These are phyloP conservation scores for Plenodomus lindquistii DNA, from an alignment of 2,329 filamentous ascomycete genomes.

Conservation along the genomic window DNA sequence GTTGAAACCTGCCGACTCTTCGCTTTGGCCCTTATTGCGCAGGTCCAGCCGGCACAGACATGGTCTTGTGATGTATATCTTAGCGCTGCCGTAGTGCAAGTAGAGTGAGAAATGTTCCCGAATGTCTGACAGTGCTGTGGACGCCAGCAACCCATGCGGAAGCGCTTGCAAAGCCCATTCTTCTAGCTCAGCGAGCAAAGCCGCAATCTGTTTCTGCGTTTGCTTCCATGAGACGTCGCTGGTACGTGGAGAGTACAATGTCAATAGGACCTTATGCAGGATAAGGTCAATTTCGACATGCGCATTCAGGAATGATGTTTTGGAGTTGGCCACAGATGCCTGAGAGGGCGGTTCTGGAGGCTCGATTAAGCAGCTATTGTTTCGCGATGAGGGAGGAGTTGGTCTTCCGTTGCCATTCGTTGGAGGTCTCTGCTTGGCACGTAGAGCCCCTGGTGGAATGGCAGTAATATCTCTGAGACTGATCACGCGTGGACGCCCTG, in stretches of 20 bases:
- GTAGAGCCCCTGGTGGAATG: conserved; percentile 9
- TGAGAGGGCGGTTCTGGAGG: background rate
- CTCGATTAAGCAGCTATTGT: background rate
- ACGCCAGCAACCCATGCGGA: background rate
- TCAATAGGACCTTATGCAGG: conserved; percentile 35
- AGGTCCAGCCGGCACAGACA: conserved; percentile 43
- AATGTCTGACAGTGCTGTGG: background rate
- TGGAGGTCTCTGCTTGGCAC: background rate
- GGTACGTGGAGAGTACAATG: conserved; percentile 43
- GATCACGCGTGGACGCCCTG: conserved; percentile 41
- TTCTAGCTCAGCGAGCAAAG: conserved; percentile 35
- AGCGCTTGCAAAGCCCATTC: conserved; percentile 27
- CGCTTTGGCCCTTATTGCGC: conserved; percentile 37
- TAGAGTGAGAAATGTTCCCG: conserved; percentile 22
- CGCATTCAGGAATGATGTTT: background rate
- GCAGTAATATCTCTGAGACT: conserved; percentile 34
- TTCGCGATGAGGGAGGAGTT: conserved; percentile 2
- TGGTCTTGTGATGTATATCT: conserved; percentile 44
- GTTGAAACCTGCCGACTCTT: conserved; percentile 35
- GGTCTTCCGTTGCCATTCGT: conserved; percentile 4
- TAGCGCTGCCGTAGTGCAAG: conserved; percentile 39
- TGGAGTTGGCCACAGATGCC: background rate
- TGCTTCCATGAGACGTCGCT: conserved; percentile 41
- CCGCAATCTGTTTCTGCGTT: conserved; percentile 37
- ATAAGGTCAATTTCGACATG: conserved; percentile 14